phyloP scores from a whole-genome alignment of 2,329 filamentous ascomycete species.

The Xylaria arbuscula region DNA sequence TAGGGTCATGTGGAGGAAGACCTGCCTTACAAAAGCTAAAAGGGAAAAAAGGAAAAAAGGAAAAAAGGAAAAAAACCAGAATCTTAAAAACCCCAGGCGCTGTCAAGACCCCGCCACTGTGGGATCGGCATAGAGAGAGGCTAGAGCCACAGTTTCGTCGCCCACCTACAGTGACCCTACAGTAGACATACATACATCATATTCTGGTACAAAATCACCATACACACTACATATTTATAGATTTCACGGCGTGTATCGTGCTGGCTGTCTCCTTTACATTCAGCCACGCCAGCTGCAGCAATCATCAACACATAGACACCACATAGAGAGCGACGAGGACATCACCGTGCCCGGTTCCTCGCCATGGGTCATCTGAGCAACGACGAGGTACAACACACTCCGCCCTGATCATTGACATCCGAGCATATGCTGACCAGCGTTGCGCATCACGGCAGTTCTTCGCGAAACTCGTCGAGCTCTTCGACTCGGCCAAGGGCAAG shows the following conservation, averaged over 20 bases:
- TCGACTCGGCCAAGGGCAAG: conserved; percentile 73
- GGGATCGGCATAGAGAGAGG: not conserved
- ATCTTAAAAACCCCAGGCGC: not conserved
- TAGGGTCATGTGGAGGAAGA: too few species aligned
- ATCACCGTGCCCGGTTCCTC: conserved; percentile 2
- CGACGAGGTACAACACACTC: conserved; percentile 63
- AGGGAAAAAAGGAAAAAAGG: not conserved
- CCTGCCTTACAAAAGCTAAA: too few species aligned
- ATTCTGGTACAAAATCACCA: not conserved
- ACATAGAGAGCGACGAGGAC: not conserved
- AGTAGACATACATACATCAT: too few species aligned
- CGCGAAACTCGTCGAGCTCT: conserved; percentile 72
- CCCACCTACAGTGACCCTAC: not conserved
- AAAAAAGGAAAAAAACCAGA: not conserved
- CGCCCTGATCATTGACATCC: not conserved
- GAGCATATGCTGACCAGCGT: conserved; percentile 19
- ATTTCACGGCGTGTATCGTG: too few species aligned
- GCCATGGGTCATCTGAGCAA: conserved; percentile 65
- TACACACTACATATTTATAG: not conserved
- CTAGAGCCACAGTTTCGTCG: not conserved
- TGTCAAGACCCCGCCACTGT: not conserved
- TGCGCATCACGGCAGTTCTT: conserved; percentile 73
- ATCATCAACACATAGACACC: not conserved
- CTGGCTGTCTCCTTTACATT: not conserved
- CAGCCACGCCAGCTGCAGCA: too few species aligned